Evolutionary conservation across 176 grass and related monocot species (phyloP).

Genomic region (Musa beccarii): DNA sequence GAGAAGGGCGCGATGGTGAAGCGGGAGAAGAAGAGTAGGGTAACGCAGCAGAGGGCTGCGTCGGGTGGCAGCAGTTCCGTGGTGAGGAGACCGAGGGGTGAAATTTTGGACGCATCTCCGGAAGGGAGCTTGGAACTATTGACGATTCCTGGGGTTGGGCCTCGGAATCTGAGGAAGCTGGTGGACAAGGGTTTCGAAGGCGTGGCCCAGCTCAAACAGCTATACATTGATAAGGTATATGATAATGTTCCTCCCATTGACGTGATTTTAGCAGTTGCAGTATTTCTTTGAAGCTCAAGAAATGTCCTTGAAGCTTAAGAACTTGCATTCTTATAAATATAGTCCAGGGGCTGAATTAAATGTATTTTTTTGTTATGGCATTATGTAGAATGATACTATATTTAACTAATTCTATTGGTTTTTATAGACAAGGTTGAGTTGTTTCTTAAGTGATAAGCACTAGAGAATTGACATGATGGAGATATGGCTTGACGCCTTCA

Average conservation of each 20-base stretch:
- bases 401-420: neutral
- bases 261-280: too few species aligned
- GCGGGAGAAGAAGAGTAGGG: neutral
- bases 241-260: neutral
- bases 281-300: neutral
- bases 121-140: constrained; percentile 54
- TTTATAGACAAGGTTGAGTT: neutral
- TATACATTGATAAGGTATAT: constrained; percentile 72
- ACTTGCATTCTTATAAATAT: neutral
- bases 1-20: constrained; percentile 4
- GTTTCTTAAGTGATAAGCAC: neutral
- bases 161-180: constrained; percentile 71
- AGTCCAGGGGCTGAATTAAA: neutral
- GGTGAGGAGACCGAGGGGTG: constrained; percentile 42
- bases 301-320: neutral
- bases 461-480: neutral
- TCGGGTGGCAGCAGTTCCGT: neutral
- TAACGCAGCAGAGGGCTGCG: neutral
- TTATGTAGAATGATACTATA: too few species aligned
- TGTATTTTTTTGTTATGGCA: too few species aligned
- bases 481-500: neutral
- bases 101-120: constrained; percentile 20
- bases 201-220: constrained; percentile 71
- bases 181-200: constrained; percentile 76
- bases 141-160: constrained; percentile 64